Percentiles rank a stretch among this genome's conserved stretches.
phyloP scores from a whole-genome alignment of 495 filamentous ascomycete species.

The Chaetomium tenue region DNA sequence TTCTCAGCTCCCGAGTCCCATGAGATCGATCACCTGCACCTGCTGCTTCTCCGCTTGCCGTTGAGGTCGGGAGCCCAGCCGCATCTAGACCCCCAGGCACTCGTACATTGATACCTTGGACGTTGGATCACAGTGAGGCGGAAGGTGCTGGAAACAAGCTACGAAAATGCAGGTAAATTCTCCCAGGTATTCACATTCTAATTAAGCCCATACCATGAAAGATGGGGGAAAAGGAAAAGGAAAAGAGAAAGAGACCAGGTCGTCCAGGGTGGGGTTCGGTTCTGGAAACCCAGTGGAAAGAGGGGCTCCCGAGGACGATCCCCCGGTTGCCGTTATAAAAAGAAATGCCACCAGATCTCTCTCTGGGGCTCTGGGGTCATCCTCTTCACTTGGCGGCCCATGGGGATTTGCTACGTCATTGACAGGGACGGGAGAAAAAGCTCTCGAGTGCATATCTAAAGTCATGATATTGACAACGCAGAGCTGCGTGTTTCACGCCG shows the following conservation, averaged over 20 bases:
- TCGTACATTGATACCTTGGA: no score
- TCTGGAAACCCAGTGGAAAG: conserved; percentile 3
- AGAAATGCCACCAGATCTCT: conserved; percentile 13
- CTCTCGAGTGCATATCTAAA: not conserved
- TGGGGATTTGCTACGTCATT: not conserved
- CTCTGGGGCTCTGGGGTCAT: not conserved
- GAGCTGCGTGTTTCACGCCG: not conserved
- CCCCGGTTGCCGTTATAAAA: conserved; percentile 17
- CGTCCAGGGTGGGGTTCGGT: not conserved
- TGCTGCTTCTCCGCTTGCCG: not conserved
- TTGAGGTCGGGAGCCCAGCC: not conserved
- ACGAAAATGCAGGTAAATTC: no score
- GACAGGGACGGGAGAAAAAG: not conserved
- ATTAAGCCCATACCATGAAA: no score
- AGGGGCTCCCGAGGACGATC: not conserved
- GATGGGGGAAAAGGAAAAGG: no score
- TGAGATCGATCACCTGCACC: conserved; percentile 9
- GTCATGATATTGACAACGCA: not conserved
- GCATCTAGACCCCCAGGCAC: no score
- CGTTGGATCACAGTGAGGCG: no score
- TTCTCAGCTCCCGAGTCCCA: conserved; percentile 3
- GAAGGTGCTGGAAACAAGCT: no score
- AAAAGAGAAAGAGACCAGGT: no score
- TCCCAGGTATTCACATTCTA: no score
- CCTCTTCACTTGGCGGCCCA: not conserved